Evolutionary conservation across 2,329 filamentous ascomycete species (phyloP).

Genomic region (Lachnellula willkommii): DNA sequence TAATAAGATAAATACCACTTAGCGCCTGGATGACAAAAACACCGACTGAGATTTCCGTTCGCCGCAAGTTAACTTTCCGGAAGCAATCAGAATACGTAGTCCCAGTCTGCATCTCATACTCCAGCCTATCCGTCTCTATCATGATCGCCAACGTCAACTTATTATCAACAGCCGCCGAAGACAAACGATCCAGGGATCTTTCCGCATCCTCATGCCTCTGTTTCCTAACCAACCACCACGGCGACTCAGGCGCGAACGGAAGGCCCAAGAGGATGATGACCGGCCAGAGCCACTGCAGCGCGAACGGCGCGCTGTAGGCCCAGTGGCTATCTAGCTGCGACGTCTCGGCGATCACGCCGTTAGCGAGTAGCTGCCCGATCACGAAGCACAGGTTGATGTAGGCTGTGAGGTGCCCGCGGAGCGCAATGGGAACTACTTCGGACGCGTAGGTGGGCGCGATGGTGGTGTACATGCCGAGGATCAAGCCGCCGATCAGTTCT

Average conservation of each 20-base stretch:
- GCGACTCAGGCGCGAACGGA: constrained; percentile 43
- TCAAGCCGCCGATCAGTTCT: constrained; percentile 37
- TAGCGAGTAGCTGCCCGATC: constrained; percentile 43
- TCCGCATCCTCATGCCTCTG: constrained; percentile 39
- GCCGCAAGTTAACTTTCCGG: constrained; percentile 44
- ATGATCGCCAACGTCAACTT: constrained; percentile 48
- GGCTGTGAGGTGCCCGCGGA: constrained; percentile 46
- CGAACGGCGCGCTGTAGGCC: constrained; percentile 27
- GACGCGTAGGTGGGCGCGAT: constrained; percentile 33
- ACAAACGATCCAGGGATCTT: constrained; percentile 20
- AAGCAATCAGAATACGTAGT: constrained; percentile 48
- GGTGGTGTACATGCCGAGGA: constrained; percentile 46
- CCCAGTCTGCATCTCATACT: constrained; percentile 40
- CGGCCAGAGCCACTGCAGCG: constrained; percentile 51
- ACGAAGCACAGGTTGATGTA: constrained; percentile 51
- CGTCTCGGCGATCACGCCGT: constrained; percentile 39
- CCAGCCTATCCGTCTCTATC: constrained; percentile 49
- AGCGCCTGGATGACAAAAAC: constrained; percentile 56
- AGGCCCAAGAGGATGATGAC: constrained; percentile 41
- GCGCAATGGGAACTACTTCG: constrained; percentile 47
- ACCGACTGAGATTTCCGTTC: constrained; percentile 48
- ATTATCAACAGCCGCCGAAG: constrained; percentile 30
- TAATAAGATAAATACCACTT: constrained; percentile 58
- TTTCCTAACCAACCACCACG: constrained; percentile 45
- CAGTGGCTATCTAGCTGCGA: constrained; percentile 17